phyloP scores from a whole-genome alignment of 345 rosid genomes.

The rapeseed (Brassica napus) region DNA sequence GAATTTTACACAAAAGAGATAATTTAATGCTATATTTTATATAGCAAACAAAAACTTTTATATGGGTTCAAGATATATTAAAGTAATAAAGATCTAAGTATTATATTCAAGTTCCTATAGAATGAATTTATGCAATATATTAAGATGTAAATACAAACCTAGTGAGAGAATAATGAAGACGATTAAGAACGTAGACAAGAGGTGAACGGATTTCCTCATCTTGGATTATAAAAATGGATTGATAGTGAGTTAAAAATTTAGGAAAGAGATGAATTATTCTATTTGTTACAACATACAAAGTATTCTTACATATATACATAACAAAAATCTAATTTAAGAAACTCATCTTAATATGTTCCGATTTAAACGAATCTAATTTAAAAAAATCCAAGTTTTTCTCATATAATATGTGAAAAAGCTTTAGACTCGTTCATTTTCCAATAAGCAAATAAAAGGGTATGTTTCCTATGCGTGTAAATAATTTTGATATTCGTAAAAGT shows the following conservation, averaged over 20 bases:
- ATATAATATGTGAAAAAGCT: no score
- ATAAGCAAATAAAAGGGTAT: no score
- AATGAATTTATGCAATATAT: no score
- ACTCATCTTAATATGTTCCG: background rate
- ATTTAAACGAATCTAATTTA: background rate
- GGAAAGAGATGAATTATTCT: background rate
- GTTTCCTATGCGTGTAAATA: no score
- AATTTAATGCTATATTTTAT: no score
- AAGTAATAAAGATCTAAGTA: no score
- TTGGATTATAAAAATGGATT: background rate
- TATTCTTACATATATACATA: background rate
- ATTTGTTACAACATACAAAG: background rate
- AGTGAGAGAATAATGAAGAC: background rate
- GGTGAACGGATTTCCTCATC: background rate
- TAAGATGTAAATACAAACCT: background rate
- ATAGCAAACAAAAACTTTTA: no score
- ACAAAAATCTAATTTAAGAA: background rate
- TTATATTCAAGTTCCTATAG: no score
- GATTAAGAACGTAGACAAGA: background rate
- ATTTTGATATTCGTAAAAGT: no score
- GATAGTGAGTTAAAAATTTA: background rate
- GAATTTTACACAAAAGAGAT: no score
- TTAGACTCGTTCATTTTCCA: no score
- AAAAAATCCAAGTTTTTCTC: no score
- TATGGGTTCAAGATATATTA: background rate